A percentile compares a stretch with the other conserved stretches of the same genome.
These are phyloP conservation scores for Colletotrichum truncatum DNA, from an alignment of 2,329 filamentous ascomycete species.

Conservation along the genomic window DNA sequence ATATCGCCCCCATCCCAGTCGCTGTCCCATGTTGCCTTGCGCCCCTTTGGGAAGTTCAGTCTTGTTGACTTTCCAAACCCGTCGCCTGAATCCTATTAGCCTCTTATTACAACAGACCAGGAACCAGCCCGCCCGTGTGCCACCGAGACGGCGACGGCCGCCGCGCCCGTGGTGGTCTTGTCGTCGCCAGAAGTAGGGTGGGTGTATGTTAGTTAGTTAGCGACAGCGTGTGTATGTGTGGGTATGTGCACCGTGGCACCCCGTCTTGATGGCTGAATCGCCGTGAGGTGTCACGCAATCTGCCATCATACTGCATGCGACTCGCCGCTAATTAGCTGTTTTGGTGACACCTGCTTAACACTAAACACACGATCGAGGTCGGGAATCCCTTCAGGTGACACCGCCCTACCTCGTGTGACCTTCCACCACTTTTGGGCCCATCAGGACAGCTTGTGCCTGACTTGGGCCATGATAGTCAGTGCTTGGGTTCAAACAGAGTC, in stretches of 20 bases:
- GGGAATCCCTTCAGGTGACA: constrained; percentile 8
- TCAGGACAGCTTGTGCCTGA: neutral
- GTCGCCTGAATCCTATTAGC: neutral
- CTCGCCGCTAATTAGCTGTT: constrained; percentile 6
- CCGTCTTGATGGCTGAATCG: constrained; percentile 16
- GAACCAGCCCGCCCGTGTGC: constrained; percentile 11
- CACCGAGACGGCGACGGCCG: neutral
- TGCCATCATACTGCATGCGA: constrained; percentile 16
- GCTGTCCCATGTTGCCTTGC: neutral
- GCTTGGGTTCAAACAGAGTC: neutral
- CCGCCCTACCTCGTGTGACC: constrained; percentile 5
- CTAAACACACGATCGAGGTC: neutral
- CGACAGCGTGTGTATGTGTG: neutral
- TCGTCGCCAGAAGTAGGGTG: too few relatives aligned
- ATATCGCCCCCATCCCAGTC: neutral
- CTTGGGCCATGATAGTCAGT: too few relatives aligned
- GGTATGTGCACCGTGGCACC: neutral
- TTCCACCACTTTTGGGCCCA: neutral
- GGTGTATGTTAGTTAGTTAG: too few relatives aligned
- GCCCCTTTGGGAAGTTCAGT: neutral
- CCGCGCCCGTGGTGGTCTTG: too few relatives aligned
- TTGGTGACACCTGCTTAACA: neutral
- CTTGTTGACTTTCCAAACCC: neutral
- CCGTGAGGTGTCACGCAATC: constrained; percentile 22
- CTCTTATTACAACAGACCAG: constrained; percentile 7